A percentile compares a stretch with the other conserved stretches of the same genome.
These are phyloP conservation scores for Solanum paucissectum DNA, from an alignment of 257 asterid genomes.

Conservation along the genomic window DNA sequence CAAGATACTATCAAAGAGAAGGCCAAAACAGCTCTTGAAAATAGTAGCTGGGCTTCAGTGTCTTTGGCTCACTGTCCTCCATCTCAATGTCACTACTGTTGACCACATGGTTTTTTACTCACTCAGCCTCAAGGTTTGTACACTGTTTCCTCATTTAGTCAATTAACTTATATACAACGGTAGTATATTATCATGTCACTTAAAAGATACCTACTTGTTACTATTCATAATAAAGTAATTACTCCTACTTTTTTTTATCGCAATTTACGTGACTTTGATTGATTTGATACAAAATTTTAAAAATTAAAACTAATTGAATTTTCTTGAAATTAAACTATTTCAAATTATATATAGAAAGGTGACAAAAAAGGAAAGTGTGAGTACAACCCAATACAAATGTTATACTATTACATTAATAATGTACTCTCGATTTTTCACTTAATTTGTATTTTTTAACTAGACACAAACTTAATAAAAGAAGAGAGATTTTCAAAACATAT, in stretches of 20 bases:
- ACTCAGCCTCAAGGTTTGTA: constrained; percentile 25
- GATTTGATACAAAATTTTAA: not conserved
- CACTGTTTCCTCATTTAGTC: not conserved
- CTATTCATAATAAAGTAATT: not conserved
- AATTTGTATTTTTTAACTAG: not conserved
- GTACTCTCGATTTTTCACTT: not conserved
- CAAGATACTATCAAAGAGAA: constrained; percentile 27
- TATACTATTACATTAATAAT: not conserved
- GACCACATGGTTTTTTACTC: constrained; percentile 34
- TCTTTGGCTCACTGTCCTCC: constrained; percentile 30
- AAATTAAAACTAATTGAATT: not conserved
- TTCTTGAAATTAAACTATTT: not conserved
- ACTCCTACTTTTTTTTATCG: not conserved
- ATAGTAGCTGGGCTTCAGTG: constrained; percentile 31
- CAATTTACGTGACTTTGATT: not conserved
- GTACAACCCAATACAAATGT: not conserved
- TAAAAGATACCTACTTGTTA: not conserved
- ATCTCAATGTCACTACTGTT: constrained; percentile 31
- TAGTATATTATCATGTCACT: not conserved
- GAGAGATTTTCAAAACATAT: not conserved
- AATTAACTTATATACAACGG: not conserved
- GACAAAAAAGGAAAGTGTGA: not conserved
- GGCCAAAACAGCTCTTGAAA: constrained; percentile 34
- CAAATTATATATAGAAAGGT: not conserved
- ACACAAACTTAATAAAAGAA: not conserved